Evolutionary conservation across 257 asterid genomes (phyloP).

Genomic region (Rhazya stricta): DNA sequence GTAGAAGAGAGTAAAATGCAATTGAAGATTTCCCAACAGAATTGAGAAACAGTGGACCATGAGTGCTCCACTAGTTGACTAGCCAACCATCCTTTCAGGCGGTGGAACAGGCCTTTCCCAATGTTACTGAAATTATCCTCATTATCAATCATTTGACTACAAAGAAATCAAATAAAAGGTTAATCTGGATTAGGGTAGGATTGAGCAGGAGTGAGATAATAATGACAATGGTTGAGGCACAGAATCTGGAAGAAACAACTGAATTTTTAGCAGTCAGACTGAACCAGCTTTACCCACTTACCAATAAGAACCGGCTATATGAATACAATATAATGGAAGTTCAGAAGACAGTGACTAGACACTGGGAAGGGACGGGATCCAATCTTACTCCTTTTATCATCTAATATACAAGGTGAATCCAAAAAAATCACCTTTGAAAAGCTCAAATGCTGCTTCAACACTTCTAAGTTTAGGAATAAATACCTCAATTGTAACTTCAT

Average conservation of each 20-base stretch:
- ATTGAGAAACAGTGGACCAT: too few species aligned
- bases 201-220: not conserved
- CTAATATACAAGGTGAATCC: not conserved
- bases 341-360: not conserved
- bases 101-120: not conserved
- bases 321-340: not conserved
- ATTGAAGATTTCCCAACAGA: not conserved
- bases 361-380: too few species aligned
- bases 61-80: not conserved
- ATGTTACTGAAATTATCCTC: not conserved
- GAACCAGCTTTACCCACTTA: too few species aligned
- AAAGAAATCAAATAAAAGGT: too few species aligned
- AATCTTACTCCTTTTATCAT: not conserved
- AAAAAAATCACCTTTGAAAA: not conserved
- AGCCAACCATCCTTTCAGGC: not conserved
- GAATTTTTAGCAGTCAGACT: too few species aligned
- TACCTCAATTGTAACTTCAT: constrained; percentile 82
- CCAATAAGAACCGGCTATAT: not conserved
- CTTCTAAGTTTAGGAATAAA: not conserved
- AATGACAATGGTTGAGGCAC: not conserved
- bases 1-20: not conserved
- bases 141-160: too few species aligned
- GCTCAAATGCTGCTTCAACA: not conserved
- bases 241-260: too few species aligned
- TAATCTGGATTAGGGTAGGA: too few species aligned